Conservation (phyloP, 768 basidiomycete species). For the Boletus sp. region DNA sequence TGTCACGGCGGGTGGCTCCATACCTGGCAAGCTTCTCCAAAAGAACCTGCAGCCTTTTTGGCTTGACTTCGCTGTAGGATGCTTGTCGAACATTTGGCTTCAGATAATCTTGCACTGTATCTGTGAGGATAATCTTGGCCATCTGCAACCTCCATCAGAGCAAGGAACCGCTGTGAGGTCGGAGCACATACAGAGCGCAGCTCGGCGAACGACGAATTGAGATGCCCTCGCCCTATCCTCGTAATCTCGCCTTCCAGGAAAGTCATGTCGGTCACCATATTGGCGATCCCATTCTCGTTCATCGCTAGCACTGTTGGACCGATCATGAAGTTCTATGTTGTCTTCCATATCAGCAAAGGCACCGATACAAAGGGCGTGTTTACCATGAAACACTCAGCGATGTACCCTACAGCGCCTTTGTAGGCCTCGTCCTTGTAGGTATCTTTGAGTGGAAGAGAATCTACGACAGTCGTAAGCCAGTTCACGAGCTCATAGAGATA, state of each 20-base stretch:
- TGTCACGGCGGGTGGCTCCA: constrained; percentile 60
- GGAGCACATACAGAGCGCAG: constrained; percentile 61
- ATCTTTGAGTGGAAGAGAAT: constrained; percentile 81
- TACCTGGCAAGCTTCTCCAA: constrained; percentile 77
- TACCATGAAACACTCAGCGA: constrained; percentile 87
- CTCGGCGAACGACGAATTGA: constrained; percentile 73
- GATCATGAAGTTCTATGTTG: constrained; percentile 65
- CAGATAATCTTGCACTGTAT: constrained; percentile 77
- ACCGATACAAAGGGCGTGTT: constrained; percentile 18
- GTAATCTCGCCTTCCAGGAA: constrained; percentile 88
- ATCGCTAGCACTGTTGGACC: constrained; percentile 72
- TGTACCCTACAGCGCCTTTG: constrained; percentile 81
- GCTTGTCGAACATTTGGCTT: constrained; percentile 65
- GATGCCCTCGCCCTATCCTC: constrained; percentile 65
- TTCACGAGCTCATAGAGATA: constrained; percentile 94
- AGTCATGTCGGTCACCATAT: constrained; percentile 79
- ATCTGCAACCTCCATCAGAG: constrained; percentile 42
- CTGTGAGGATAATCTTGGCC: constrained; percentile 65
- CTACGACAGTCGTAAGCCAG: constrained; percentile 95
- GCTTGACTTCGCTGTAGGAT: constrained; percentile 62
- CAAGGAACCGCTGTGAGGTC: neutral
- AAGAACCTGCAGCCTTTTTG: constrained; percentile 66
- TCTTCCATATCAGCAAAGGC: constrained; percentile 1
- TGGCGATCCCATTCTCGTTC: constrained; percentile 88
- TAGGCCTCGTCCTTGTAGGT: constrained; percentile 88